Conservation (phyloP, 148 eudicot species). For the Rheum nobile region DNA sequence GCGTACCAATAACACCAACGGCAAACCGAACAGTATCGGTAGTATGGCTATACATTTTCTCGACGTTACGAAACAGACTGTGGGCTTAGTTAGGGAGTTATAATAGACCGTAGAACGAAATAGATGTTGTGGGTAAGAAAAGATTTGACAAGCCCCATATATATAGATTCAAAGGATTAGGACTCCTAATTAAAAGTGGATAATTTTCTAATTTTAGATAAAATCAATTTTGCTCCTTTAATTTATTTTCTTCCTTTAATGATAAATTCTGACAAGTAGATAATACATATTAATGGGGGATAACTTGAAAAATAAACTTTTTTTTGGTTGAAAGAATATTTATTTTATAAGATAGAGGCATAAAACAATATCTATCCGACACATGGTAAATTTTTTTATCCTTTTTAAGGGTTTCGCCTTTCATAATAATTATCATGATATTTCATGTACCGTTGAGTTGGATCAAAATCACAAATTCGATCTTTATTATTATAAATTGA, state of each 20-base stretch:
- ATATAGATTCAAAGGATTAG: neutral
- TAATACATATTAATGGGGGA: no score
- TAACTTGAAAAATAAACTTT: no score
- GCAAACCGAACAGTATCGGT: neutral
- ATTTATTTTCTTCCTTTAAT: neutral
- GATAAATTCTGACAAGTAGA: neutral
- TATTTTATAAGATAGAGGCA: no score
- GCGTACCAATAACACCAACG: conserved; percentile 1
- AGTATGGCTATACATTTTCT: neutral
- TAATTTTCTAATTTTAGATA: neutral
- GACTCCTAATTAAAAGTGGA: neutral
- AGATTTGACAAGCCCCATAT: neutral
- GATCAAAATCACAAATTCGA: no score
- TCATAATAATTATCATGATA: no score
- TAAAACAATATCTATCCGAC: no score
- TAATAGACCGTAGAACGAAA: neutral
- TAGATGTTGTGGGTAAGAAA: neutral
- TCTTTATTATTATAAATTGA: no score
- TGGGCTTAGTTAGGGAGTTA: neutral
- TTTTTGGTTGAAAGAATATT: no score
- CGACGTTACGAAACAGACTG: neutral
- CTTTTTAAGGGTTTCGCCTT: no score
- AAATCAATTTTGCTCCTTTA: neutral
- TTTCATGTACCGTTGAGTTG: no score
- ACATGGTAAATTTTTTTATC: no score